These are phyloP conservation scores for Withania somnifera DNA, from an alignment of 305 asterid genomes.

Conservation along the genomic window DNA sequence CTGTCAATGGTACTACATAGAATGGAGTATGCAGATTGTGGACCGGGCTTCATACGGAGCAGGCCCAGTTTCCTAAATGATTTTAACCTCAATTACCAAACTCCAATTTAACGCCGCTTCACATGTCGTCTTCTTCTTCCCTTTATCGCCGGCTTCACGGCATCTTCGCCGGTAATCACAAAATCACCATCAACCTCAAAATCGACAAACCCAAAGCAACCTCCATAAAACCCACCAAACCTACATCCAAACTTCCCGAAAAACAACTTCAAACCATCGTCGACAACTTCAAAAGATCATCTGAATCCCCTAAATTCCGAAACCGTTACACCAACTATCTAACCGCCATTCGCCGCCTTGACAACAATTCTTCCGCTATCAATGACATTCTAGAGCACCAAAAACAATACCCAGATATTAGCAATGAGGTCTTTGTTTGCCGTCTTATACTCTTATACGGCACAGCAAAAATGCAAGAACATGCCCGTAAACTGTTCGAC, in stretches of 20 bases:
- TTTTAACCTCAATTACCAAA: background rate
- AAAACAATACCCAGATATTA: constrained; percentile 31
- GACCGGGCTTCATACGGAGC: background rate
- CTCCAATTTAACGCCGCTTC: background rate
- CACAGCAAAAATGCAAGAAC: constrained; percentile 28
- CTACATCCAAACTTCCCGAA: background rate
- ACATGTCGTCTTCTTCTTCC: background rate
- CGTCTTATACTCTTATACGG: constrained; percentile 38
- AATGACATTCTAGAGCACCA: constrained; percentile 38
- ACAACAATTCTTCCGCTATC: constrained; percentile 16
- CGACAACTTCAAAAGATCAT: constrained; percentile 23
- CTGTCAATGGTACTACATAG: too few species aligned
- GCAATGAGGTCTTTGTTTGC: constrained; percentile 21
- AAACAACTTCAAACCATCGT: background rate
- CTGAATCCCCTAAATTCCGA: constrained; percentile 24
- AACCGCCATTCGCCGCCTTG: constrained; percentile 26
- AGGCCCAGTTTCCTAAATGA: background rate
- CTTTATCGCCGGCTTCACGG: constrained; percentile 2
- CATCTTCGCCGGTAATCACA: background rate
- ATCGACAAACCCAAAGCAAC: background rate
- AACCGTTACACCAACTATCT: background rate
- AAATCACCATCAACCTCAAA: background rate
- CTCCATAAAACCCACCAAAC: background rate
- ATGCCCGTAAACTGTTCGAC: constrained; percentile 44
- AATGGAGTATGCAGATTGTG: too few species aligned